phyloP scores from a whole-genome alignment of 75 land plant genomes.

The Pinus albicaulis region DNA sequence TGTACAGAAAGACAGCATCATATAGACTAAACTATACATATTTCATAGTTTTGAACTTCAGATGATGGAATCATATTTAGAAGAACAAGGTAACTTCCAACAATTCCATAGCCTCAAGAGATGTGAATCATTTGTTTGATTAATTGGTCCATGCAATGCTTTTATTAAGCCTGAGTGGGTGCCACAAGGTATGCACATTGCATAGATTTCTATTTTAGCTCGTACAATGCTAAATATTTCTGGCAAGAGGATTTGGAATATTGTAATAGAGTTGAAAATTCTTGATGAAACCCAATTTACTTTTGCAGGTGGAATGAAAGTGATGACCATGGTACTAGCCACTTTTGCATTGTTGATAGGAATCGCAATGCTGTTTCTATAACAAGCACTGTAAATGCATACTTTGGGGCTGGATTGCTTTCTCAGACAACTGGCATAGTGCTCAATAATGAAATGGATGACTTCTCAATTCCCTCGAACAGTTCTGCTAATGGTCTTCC shows the following conservation, averaged over 20 bases:
- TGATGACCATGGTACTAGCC: conserved; percentile 85
- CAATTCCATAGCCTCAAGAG: too few species aligned
- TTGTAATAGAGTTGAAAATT: neutral
- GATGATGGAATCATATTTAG: too few species aligned
- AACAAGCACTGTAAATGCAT: conserved; percentile 72
- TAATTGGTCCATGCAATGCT: neutral
- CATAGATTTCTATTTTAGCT: neutral
- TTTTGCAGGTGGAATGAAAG: conserved; percentile 57
- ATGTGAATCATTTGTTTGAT: too few species aligned
- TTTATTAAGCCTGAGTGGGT: neutral
- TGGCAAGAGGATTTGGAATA: neutral
- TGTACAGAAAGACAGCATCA: too few species aligned
- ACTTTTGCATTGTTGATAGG: conserved; percentile 67
- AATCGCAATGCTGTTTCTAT: conserved; percentile 76
- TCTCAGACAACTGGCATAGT: conserved; percentile 75
- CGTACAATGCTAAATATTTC: neutral
- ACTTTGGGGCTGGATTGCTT: conserved; percentile 64
- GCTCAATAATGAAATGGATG: conserved; percentile 94
- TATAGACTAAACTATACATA: too few species aligned
- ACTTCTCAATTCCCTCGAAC: conserved; percentile 67
- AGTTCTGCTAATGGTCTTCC: conserved; percentile 19
- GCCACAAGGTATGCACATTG: too few species aligned
- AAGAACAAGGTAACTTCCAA: too few species aligned
- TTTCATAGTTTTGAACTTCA: too few species aligned
- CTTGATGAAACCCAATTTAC: neutral